phyloP scores from a whole-genome alignment of 257 asterid species.

The Capsicum baccatum region DNA sequence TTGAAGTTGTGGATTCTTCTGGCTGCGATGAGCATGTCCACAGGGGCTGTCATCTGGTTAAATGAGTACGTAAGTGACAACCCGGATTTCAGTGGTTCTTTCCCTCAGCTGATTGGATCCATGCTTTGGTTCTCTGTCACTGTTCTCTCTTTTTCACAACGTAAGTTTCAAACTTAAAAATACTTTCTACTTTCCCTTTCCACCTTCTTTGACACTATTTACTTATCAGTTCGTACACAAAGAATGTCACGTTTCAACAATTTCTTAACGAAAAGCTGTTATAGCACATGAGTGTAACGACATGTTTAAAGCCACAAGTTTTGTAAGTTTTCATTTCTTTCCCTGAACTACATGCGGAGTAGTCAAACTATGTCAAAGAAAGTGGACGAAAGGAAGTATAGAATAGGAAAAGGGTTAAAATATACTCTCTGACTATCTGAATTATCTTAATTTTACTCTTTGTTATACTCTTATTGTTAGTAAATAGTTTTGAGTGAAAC shows the following conservation, averaged over 20 bases:
- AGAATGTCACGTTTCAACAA: neutral
- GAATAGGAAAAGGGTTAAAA: too few relatives aligned
- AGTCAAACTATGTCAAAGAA: neutral
- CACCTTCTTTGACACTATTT: neutral
- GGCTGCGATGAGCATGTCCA: constrained; percentile 44
- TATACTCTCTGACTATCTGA: too few relatives aligned
- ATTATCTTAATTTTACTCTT: neutral
- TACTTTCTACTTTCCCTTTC: neutral
- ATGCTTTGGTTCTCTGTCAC: constrained; percentile 75
- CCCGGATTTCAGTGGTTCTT: constrained; percentile 46
- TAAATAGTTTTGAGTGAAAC: neutral
- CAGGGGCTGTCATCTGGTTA: constrained; percentile 57
- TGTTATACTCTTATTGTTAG: neutral
- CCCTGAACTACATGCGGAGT: neutral
- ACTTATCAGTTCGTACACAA: neutral
- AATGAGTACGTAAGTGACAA: constrained; percentile 56
- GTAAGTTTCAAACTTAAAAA: constrained; percentile 45
- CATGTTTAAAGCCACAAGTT: neutral
- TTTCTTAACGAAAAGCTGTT: neutral
- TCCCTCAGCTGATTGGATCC: constrained; percentile 44
- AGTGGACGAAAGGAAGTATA: too few relatives aligned
- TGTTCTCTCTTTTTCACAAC: constrained; percentile 51
- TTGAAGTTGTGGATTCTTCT: constrained; percentile 57
- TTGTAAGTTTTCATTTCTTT: neutral
- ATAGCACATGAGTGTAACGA: neutral